phyloP scores from a whole-genome alignment of 768 basidiomycete genomes.

The Clitopilus hobsonii region DNA sequence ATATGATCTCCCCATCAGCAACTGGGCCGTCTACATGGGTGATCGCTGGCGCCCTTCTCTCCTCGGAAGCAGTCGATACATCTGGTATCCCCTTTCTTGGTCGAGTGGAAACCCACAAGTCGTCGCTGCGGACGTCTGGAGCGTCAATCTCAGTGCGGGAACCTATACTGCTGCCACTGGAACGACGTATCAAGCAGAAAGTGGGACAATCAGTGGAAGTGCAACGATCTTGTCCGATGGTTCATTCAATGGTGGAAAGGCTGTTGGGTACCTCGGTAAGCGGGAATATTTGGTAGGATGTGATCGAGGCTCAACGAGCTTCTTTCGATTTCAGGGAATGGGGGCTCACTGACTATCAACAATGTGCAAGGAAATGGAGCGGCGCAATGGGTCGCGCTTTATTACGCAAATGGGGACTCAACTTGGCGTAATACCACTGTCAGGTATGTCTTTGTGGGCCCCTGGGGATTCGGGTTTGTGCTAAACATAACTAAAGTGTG shows the following conservation, averaged over 20 bases:
- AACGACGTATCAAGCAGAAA: conserved; percentile 53
- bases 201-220: conserved; percentile 41
- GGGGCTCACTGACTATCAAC: conserved; percentile 52
- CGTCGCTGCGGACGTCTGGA: conserved; percentile 55
- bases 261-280: conserved; percentile 52
- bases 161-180: conserved; percentile 47
- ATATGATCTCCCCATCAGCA: conserved; percentile 47
- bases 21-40: conserved; percentile 55
- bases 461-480: not conserved
- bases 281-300: not conserved
- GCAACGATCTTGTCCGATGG: conserved; percentile 37
- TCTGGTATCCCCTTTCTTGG: conserved; percentile 60
- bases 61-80: conserved; percentile 54
- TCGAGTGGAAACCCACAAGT: conserved; percentile 49
- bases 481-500: conserved; percentile 29
- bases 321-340: conserved; percentile 50
- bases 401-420: conserved; percentile 60
- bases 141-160: conserved; percentile 37
- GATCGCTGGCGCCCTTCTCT: conserved; percentile 55
- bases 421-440: conserved; percentile 57
- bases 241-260: conserved; percentile 48
- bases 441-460: conserved; percentile 31
- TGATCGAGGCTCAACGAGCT: not conserved
- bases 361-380: conserved; percentile 49
- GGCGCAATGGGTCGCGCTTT: conserved; percentile 57